Evolutionary conservation across 2,329 filamentous ascomycete genomes (phyloP), one percentile per base, ranked within the genome.

Genomic region (Trichoderma sp.): DNA sequence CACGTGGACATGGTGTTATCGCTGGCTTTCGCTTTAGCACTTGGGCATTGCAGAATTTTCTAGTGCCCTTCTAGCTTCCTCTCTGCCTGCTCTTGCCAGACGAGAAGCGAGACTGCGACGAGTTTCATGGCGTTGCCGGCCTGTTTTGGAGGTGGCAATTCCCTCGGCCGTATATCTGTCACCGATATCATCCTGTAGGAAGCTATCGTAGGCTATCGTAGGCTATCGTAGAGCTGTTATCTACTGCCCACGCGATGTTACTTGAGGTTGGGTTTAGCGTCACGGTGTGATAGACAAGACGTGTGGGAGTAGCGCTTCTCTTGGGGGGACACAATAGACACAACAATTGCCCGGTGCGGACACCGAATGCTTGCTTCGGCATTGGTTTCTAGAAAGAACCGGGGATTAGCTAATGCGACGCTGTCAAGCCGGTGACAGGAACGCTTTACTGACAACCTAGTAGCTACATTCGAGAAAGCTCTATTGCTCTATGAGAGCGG

Each of bases 11-110:
- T 32, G 34, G 13, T 39, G 7, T 34, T 56, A 5, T 64, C 52
- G 48, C 29, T 27, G 52, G 39, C 39, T 42, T 42, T 65, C 52
- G 32, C 25, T 19, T 35, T 45, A 27, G 59, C 19, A n/a, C 13
- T 48, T 37, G 34, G 25, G 29, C 37, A 25, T 34, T 34, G 63
- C 52, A 48, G 63, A 65, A 56, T 65, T 65, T 57, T 65, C 52
- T 65, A 65, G 63, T 65, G 35, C 6, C 32, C 37, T 65, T 65
- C 63, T 65, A 65, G 63, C 52, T 25, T 48, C 35, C 22, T 37
- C 45, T 22, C 39, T 35, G 17, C 10, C 7, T 22, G n/a, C 12
- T 60, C 42, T 22, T 10, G 19, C 42, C 42, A 48, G 12, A 5
- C 22, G n/a, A n/a, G 42, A 48, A 48, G 22, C 42, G 19, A 48